Percentiles rank a stretch among this genome's conserved stretches.
Conservation (phyloP, 805 yeast species). For the Komagataella pastoris region DNA sequence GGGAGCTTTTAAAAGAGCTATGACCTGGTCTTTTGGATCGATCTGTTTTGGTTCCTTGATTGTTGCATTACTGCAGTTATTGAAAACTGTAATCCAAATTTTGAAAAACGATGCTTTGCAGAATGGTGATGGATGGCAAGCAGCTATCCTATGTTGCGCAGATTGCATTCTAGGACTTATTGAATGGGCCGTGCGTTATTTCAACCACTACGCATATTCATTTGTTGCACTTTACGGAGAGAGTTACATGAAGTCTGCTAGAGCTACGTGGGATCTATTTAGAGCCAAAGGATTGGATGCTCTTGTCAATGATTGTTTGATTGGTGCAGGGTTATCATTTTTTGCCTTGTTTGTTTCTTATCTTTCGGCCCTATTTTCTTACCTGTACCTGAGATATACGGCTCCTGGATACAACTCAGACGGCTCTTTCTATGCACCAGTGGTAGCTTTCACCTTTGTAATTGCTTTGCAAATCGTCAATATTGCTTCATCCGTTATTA, state of each 20-base stretch:
- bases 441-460: slow-evolving; percentile 61
- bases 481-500: slow-evolving; percentile 54
- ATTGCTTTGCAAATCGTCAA: slow-evolving; percentile 64
- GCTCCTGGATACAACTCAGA: slow-evolving; percentile 47
- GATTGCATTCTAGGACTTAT: slow-evolving; percentile 29
- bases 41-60: slow-evolving; percentile 32
- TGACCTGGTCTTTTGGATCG: slow-evolving; percentile 9
- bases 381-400: slow-evolving; percentile 55
- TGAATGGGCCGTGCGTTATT: slow-evolving; percentile 74
- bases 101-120: slow-evolving; percentile 24
- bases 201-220: slow-evolving; percentile 84
- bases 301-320: slow-evolving; percentile 70
- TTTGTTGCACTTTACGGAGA: slow-evolving; percentile 82
- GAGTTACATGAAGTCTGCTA: slow-evolving; percentile 61
- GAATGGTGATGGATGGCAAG: slow-evolving; percentile 9
- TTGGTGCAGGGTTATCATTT: slow-evolving; percentile 67
- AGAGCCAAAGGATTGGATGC: slow-evolving; percentile 77
- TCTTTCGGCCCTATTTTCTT: slow-evolving; percentile 34
- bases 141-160: slow-evolving; percentile 7
- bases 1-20: slow-evolving; percentile 46
- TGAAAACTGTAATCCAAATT: slow-evolving; percentile 39
- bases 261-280: slow-evolving; percentile 69
- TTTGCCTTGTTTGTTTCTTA: slow-evolving; percentile 64
- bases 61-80: slow-evolving; percentile 58
- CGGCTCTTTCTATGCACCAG: slow-evolving; percentile 57